Evolutionary conservation across 2,329 filamentous ascomycete genomes (phyloP), one percentile per base, ranked within the genome.

Genomic region (Pestalotiopsis sp.): DNA sequence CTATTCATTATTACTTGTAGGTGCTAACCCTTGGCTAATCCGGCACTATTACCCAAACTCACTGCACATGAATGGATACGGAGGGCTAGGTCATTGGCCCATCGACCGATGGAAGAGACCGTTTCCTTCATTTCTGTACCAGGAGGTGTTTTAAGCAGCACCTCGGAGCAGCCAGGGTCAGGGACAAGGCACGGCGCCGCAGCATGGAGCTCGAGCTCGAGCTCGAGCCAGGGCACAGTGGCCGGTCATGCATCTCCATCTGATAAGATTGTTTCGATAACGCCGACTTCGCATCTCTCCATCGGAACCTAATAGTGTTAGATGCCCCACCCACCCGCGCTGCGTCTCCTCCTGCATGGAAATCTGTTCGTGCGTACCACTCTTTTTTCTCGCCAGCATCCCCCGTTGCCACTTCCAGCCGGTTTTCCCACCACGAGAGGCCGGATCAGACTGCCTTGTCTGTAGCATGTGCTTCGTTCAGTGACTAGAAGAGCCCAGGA

Each of bases 231-330:
- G 66, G 31, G 17, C 17, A 14, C 60, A 23, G 64, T n/a, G 27
- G 63, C 60, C 49, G 25, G 65, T 74, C 70, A 74, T 73, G 73
- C 76, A 76, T 71, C 69, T 78, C 72, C 76, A 86, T 86, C 84
- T 86, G 85, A 86, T 86, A 83, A 79, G 84, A 86, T 86, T 83
- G 79, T 73, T 79, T 25, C 82, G 84, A 86, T 87, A 84, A 84
- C 72, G 74, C 82, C 82, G 81, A 83, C 80, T 79, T 82, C 80
- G 82, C 77, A 71, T 52, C 45, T 52, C 45, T 71, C 65, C 61
- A 68, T 69, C 13, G 71, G 71, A 27, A 55, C 69, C 57, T 63
- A 52, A 52, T 52, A n/a, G 20, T n/a, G 9, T 20, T 52, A 63
- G 59, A 63, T 55, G 31, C 70, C 71, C 71, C 70, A 73, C 74